Evolutionary conservation across 208 protist genomes (phyloP).

Genomic region (Trypanosoma vivax): DNA sequence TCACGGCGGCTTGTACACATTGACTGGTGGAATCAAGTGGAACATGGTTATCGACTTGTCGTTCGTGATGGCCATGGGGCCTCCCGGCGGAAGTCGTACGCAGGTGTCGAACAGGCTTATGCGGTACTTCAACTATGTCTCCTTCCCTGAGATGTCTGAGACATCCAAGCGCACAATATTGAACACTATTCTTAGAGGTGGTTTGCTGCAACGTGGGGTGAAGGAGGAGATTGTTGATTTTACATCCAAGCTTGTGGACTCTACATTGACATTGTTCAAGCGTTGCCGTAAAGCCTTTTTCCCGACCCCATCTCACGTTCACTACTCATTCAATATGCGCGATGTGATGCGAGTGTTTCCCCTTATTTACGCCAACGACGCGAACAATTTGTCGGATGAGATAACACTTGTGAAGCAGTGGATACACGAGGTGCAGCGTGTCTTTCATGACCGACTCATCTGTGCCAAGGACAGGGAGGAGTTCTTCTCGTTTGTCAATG

Average conservation of each 20-base stretch:
- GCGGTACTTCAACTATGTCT: conserved; percentile 96
- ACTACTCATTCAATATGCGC: conserved; percentile 99
- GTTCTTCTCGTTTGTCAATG: conserved; percentile 71
- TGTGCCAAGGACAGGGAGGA: conserved; percentile 75
- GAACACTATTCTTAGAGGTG: conserved; percentile 88
- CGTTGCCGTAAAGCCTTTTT: conserved; percentile 87
- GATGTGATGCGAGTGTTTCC: conserved; percentile 97
- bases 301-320: conserved; percentile 96
- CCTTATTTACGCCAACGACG: conserved; percentile 85
- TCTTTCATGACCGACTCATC: conserved; percentile 94
- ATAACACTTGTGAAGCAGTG: conserved; percentile 86
- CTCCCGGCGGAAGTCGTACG: conserved; percentile 93
- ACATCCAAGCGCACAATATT: conserved; percentile 92
- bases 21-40: conserved; percentile 78
- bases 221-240: conserved; percentile 48
- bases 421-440: conserved; percentile 94
- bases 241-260: conserved; percentile 65
- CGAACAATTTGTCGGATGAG: conserved; percentile 51
- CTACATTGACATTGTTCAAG: conserved; percentile 92
- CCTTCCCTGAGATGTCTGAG: conserved; percentile 94
- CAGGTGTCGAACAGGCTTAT: conserved; percentile 94
- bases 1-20: conserved; percentile 90
- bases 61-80: conserved; percentile 96
- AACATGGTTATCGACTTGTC: conserved; percentile 92
- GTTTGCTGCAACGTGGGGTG: conserved; percentile 72